Conservation (phyloP, 371 early-diverging fungal species). For the Entomophthora muscae region DNA sequence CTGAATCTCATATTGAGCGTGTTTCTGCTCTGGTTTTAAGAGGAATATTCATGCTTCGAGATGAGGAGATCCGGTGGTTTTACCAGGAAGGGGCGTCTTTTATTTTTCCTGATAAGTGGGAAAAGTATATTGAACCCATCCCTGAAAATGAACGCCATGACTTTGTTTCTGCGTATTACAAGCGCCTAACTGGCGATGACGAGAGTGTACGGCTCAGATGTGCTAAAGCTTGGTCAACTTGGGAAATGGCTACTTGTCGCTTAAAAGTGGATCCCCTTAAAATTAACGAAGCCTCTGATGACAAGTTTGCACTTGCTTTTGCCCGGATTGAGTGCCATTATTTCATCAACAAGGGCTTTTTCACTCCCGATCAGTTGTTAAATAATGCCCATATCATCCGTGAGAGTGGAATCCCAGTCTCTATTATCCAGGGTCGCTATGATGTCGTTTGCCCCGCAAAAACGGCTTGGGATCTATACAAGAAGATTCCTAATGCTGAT, state of each 20-base stretch:
- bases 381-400: slow-evolving; percentile 29
- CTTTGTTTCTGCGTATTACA: slow-evolving; percentile 36
- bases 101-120: slow-evolving; percentile 37
- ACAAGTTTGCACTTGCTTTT: slow-evolving; percentile 38
- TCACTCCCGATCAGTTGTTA: slow-evolving; percentile 31
- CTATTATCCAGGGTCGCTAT: slow-evolving; percentile 34
- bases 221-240: slow-evolving; percentile 36
- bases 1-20: slow-evolving; percentile 27
- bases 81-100: slow-evolving; percentile 31
- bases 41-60: slow-evolving; percentile 35
- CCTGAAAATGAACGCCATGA: slow-evolving; percentile 35
- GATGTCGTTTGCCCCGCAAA: slow-evolving; percentile 42
- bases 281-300: slow-evolving; percentile 29
- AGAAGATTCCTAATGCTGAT: slow-evolving; percentile 39
- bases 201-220: slow-evolving; percentile 21
- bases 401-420: slow-evolving; percentile 28
- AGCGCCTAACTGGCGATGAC: slow-evolving; percentile 30
- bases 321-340: slow-evolving; percentile 46
- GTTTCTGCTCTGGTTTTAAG: slow-evolving; percentile 41
- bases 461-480: slow-evolving; percentile 39
- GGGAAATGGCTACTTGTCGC: slow-evolving; percentile 35
- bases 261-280: slow-evolving; percentile 24
- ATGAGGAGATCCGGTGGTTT: slow-evolving; percentile 33
- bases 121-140: slow-evolving; percentile 30
- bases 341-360: slow-evolving; percentile 46